Evolutionary conservation across 345 rosid genomes (phyloP).

Genomic region (Ceriops tagal): DNA sequence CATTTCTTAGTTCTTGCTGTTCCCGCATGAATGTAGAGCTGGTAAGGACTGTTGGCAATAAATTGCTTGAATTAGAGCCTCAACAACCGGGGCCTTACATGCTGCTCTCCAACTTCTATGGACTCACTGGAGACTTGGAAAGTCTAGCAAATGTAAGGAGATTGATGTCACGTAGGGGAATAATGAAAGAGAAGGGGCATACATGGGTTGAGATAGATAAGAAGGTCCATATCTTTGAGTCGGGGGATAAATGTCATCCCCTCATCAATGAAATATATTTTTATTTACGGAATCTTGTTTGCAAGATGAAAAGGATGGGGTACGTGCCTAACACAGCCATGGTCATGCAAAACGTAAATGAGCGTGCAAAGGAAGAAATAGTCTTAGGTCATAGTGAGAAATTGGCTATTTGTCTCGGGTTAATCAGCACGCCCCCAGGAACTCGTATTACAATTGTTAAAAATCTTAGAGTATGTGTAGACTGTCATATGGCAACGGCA

Average conservation of each 20-base stretch:
- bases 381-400: conserved; percentile 31
- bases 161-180: conserved; percentile 28
- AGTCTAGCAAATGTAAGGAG: conserved; percentile 25
- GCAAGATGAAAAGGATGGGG: conserved; percentile 22
- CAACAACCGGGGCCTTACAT: conserved; percentile 26
- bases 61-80: conserved; percentile 29
- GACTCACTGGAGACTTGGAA: conserved; percentile 16
- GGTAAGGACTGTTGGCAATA: conserved; percentile 12
- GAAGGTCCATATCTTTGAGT: conserved; percentile 22
- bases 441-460: conserved; percentile 21
- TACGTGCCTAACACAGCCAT: conserved; percentile 28
- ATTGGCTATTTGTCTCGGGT: conserved; percentile 26
- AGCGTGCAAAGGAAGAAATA: conserved; percentile 20
- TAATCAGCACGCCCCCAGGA: conserved; percentile 16
- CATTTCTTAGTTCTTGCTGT: conserved; percentile 30
- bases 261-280: conserved; percentile 11
- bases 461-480: conserved; percentile 27
- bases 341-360: conserved; percentile 26
- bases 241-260: conserved; percentile 31
- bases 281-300: conserved; percentile 9
- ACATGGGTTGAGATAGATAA: conserved; percentile 23
- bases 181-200: conserved; percentile 21
- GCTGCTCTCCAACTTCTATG: conserved; percentile 29
- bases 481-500: conserved; percentile 25
- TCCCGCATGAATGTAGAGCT: conserved; percentile 21